phyloP scores from a whole-genome alignment of 345 rosid species.

The Eucalyptus lansdowneana region DNA sequence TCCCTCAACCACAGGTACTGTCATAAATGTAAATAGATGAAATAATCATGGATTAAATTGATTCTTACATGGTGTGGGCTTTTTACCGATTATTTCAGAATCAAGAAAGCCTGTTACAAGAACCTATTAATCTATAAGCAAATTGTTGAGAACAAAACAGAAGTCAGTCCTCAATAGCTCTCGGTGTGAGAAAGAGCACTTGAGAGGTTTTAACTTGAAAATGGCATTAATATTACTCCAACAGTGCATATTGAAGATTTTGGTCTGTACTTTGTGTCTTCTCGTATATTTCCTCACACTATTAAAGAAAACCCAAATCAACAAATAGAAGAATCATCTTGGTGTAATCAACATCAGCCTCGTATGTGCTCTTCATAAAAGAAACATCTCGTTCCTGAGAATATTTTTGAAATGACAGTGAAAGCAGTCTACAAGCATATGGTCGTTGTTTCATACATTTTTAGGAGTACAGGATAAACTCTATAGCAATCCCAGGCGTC shows the following conservation, averaged over 20 bases:
- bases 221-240: not conserved
- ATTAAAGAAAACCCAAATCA: not conserved
- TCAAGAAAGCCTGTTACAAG: not conserved
- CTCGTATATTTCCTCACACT: not conserved
- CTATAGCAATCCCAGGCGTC: not conserved
- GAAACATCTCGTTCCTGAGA: not conserved
- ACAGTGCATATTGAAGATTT: not conserved
- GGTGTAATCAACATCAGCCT: not conserved
- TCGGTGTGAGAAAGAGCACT: not conserved
- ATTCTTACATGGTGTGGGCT: not conserved
- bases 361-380: not conserved
- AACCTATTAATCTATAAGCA: not conserved
- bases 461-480: not conserved
- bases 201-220: not conserved
- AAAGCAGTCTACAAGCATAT: not conserved
- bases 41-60: not conserved
- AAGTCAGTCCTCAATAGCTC: not conserved
- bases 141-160: not conserved
- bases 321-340: not conserved
- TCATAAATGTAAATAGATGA: not conserved
- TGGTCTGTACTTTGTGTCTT: not conserved
- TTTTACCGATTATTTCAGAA: not conserved
- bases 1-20: not conserved
- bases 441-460: not conserved
- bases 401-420: not conserved